These are phyloP conservation scores for Blastobotrys elegans DNA, from an alignment of 1,139 yeast species.

Conservation along the genomic window DNA sequence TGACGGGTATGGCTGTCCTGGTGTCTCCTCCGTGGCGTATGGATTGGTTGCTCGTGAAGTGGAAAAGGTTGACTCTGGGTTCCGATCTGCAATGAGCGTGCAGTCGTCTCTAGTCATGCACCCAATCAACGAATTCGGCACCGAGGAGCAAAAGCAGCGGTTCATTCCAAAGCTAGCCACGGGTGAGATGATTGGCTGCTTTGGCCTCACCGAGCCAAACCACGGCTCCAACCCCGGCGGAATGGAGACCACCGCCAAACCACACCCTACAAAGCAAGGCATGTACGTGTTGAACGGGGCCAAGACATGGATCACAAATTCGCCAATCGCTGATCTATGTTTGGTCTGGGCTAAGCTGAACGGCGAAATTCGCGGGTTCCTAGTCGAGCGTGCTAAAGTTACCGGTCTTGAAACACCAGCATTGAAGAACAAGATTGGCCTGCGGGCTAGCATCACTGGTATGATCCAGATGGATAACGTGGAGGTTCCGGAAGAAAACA, in stretches of 20 bases:
- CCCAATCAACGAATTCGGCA: constrained; percentile 40
- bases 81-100: constrained; percentile 42
- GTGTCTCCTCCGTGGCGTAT: constrained; percentile 40
- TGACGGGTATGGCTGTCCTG: constrained; percentile 43
- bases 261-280: constrained; percentile 41
- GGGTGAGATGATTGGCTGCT: constrained; percentile 43
- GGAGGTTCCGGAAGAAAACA: constrained; percentile 41
- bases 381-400: constrained; percentile 37
- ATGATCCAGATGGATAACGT: constrained; percentile 43
- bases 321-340: constrained; percentile 42
- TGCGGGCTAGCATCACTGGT: constrained; percentile 43
- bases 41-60: constrained; percentile 43
- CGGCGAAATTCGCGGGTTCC: constrained; percentile 41
- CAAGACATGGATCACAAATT: constrained; percentile 44
- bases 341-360: constrained; percentile 44
- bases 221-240: constrained; percentile 45
- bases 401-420: constrained; percentile 39
- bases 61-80: constrained; percentile 43
- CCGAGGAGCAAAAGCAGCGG: constrained; percentile 40
- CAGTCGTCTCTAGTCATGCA: constrained; percentile 45
- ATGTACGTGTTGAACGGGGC: constrained; percentile 40
- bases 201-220: constrained; percentile 44
- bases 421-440: constrained; percentile 37
- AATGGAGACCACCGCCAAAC: constrained; percentile 41
- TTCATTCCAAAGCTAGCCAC: constrained; percentile 39